Conservation (phyloP, 305 asterid species). For the Solanum hybrid region DNA sequence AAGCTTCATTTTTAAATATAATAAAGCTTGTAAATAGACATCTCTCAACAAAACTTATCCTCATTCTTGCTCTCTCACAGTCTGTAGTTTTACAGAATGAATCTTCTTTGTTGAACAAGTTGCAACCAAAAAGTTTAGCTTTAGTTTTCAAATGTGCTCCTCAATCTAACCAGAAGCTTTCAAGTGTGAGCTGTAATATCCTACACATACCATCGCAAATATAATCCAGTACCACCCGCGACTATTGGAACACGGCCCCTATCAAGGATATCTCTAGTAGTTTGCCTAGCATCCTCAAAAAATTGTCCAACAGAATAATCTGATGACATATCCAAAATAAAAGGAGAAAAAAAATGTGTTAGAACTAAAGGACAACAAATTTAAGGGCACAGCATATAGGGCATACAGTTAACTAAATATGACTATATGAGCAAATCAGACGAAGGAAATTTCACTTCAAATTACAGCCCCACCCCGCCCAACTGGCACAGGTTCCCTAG, state of each 20-base stretch:
- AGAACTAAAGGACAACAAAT: neutral
- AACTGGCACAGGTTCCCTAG: neutral
- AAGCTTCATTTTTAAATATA: slow-evolving; percentile 1
- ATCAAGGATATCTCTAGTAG: slow-evolving; percentile 56
- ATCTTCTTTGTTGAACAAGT: neutral
- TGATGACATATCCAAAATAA: slow-evolving; percentile 23
- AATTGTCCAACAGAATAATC: slow-evolving; percentile 88
- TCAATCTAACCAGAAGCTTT: neutral
- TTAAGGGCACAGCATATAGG: neutral
- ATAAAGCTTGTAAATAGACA: neutral
- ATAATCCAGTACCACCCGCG: slow-evolving; percentile 93
- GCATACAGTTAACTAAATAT: neutral
- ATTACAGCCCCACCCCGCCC: neutral
- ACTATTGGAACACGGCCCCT: slow-evolving; percentile 80
- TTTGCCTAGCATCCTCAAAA: slow-evolving; percentile 77
- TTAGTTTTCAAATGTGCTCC: neutral
- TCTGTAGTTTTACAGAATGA: neutral
- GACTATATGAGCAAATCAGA: neutral
- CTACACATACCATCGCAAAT: slow-evolving; percentile 76
- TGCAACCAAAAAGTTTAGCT: neutral
- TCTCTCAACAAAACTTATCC: neutral
- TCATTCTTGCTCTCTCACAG: neutral
- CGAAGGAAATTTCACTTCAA: neutral
- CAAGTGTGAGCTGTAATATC: neutral
- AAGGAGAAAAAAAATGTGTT: neutral